phyloP scores from a whole-genome alignment of 805 yeast genomes.

The Candida hungchunana region DNA sequence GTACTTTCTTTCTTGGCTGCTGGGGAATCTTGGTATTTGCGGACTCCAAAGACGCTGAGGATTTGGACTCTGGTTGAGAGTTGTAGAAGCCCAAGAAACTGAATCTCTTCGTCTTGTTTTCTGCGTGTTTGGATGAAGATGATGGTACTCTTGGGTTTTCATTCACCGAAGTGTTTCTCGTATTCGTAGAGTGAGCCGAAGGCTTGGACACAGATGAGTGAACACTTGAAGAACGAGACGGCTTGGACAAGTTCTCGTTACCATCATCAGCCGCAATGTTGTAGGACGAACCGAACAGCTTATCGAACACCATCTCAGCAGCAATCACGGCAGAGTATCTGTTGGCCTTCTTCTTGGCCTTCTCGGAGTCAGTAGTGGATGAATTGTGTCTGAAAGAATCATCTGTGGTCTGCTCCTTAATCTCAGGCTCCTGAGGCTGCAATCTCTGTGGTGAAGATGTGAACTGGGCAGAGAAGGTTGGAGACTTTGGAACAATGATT shows the following conservation, averaged over 20 bases:
- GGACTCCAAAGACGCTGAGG: slow-evolving; percentile 9
- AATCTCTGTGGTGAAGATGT: slow-evolving; percentile 9
- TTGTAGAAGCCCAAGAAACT: slow-evolving; percentile 36
- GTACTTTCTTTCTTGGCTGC: slow-evolving; percentile 15
- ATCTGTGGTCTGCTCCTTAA: neutral
- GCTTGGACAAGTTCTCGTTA: slow-evolving; percentile 6
- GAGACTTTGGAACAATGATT: slow-evolving; percentile 31
- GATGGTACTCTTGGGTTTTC: slow-evolving; percentile 14
- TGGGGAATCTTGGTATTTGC: slow-evolving; percentile 3
- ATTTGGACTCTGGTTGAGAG: slow-evolving; percentile 14
- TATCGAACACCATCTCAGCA: slow-evolving; percentile 27
- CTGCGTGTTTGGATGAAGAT: slow-evolving; percentile 3
- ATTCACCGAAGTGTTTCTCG: slow-evolving; percentile 14
- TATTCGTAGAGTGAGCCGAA: slow-evolving; percentile 13
- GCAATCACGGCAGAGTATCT: slow-evolving; percentile 29
- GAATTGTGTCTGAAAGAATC: slow-evolving; percentile 1
- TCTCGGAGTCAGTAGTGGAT: slow-evolving; percentile 9
- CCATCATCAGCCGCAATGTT: slow-evolving; percentile 5
- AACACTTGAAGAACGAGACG: slow-evolving; percentile 14
- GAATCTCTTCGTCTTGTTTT: slow-evolving; percentile 33
- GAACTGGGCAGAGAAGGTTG: slow-evolving; percentile 13
- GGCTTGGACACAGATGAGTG: slow-evolving; percentile 17
- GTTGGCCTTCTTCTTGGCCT: slow-evolving; percentile 20
- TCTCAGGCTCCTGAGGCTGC: neutral
- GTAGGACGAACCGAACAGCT: slow-evolving; percentile 23